phyloP scores from a whole-genome alignment of 768 basidiomycete genomes.

The Coprinopsis cinerea region DNA sequence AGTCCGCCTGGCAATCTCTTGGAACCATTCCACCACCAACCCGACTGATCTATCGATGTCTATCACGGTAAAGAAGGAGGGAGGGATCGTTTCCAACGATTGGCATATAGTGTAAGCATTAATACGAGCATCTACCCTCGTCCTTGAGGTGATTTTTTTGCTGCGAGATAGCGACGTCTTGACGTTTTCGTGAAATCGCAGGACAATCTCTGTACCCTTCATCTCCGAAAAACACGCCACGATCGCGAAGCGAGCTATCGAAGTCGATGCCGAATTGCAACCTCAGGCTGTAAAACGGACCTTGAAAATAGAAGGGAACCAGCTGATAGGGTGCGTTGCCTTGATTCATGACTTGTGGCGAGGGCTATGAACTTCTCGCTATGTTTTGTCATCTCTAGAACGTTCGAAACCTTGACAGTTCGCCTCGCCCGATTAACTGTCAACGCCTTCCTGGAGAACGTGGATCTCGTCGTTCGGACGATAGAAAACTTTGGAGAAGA shows the following conservation, averaged over 20 bases:
- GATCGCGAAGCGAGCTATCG: conserved; percentile 79
- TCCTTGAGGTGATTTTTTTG: too few species aligned
- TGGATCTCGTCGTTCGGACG: conserved; percentile 80
- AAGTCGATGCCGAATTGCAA: conserved; percentile 84
- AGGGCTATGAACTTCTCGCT: too few species aligned
- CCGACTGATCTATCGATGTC: neutral
- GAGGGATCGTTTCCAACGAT: conserved; percentile 3
- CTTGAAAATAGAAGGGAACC: conserved; percentile 59
- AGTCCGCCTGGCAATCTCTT: too few species aligned
- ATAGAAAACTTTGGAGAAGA: conserved; percentile 75
- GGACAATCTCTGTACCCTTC: conserved; percentile 76
- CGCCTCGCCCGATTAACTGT: conserved; percentile 79
- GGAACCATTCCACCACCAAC: neutral
- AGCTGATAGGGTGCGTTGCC: conserved; percentile 69
- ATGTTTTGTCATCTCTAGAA: conserved; percentile 35
- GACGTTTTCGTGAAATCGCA: conserved; percentile 13
- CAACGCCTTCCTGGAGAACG: conserved; percentile 86
- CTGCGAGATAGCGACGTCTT: too few species aligned
- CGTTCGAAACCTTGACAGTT: conserved; percentile 72
- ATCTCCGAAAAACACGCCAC: conserved; percentile 64
- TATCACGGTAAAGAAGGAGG: neutral
- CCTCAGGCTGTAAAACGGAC: conserved; percentile 70
- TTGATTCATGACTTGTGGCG: neutral
- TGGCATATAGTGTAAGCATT: conserved; percentile 54
- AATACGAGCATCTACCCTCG: too few species aligned